Conservation (phyloP, 305 asterid genomes). For the Petunia hybrid region DNA sequence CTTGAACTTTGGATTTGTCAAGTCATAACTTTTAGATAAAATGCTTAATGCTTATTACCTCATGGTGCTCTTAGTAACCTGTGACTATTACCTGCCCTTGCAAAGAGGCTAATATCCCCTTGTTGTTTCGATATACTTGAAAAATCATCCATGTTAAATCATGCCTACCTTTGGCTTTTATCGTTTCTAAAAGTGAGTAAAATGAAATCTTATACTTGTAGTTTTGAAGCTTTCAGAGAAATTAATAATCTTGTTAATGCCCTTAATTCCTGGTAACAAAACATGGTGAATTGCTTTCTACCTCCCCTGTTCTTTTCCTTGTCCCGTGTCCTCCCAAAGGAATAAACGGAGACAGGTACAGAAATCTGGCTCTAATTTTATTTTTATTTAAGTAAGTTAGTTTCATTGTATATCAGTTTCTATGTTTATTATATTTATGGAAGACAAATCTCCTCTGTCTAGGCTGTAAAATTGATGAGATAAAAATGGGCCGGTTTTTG, state of each 20-base stretch:
- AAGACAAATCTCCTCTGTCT: not conserved
- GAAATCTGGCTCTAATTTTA: not conserved
- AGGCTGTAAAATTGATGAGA: not conserved
- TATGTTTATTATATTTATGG: not conserved
- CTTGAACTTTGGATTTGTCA: not conserved
- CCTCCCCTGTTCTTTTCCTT: not conserved
- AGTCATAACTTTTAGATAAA: not conserved
- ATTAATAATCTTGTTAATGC: no score
- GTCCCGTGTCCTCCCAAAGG: not conserved
- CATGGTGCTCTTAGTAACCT: no score
- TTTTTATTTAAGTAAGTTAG: not conserved
- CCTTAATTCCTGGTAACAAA: no score
- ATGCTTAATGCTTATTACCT: no score
- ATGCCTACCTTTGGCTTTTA: no score
- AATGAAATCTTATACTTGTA: no score
- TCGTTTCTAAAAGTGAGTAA: no score
- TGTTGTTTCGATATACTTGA: no score
- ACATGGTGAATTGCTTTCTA: not conserved
- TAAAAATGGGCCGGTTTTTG: not conserved
- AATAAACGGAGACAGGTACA: not conserved
- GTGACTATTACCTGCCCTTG: no score
- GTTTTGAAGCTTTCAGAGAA: no score
- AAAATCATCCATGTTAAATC: no score
- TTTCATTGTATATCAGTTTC: not conserved
- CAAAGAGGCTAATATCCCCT: no score